Evolutionary conservation across 2,329 filamentous ascomycete genomes (phyloP).

Genomic region (Lecanicillium sp.): DNA sequence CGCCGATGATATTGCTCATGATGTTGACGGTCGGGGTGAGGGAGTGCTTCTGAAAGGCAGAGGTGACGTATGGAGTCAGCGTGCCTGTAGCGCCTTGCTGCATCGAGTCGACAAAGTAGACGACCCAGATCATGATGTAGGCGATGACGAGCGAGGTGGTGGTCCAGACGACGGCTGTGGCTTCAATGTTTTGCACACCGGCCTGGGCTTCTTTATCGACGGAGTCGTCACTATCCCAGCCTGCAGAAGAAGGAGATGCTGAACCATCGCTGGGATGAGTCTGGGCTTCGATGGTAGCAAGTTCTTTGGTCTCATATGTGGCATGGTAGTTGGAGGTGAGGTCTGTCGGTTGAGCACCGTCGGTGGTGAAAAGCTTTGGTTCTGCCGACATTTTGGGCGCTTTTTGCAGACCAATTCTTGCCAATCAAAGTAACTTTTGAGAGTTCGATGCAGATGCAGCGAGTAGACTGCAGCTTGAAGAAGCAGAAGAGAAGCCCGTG

Average conservation of each 20-base stretch:
- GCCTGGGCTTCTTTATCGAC: conserved; percentile 17
- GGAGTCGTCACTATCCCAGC: conserved; percentile 7
- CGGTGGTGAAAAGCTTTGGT: conserved; percentile 1
- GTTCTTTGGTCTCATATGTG: not conserved
- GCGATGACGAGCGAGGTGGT: conserved; percentile 26
- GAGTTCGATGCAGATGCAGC: not conserved
- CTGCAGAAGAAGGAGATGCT: no score
- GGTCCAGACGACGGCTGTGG: conserved; percentile 30
- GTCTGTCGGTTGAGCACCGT: no score
- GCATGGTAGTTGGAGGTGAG: no score
- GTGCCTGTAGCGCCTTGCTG: conserved; percentile 25
- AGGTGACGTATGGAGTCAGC: conserved; percentile 22
- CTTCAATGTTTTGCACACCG: conserved; percentile 31
- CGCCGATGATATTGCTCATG: conserved; percentile 26
- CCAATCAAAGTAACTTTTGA: not conserved
- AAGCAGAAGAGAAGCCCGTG: no score
- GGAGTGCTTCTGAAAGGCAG: conserved; percentile 22
- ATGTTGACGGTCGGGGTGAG: conserved; percentile 36
- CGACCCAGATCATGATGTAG: conserved; percentile 36
- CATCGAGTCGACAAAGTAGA: conserved; percentile 39
- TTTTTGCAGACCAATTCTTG: no score
- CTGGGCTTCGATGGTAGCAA: not conserved
- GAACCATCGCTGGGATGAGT: conserved; percentile 3
- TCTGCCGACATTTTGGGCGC: not conserved
- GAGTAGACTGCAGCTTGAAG: no score